phyloP scores from a whole-genome alignment of 768 basidiomycete species.

The Pulveroboletus sp. region DNA sequence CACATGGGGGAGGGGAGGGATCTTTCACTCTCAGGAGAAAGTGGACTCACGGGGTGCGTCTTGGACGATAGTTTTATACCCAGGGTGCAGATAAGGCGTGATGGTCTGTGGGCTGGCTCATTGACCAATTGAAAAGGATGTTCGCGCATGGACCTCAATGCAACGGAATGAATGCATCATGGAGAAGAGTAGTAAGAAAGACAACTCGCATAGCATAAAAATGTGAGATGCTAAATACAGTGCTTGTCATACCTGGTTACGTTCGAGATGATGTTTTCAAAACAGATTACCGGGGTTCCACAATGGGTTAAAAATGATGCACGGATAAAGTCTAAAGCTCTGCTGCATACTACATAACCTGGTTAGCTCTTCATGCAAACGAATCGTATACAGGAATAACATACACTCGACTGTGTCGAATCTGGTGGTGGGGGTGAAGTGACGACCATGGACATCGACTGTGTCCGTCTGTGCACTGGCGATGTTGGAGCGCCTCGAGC shows the following conservation, averaged over 20 bases:
- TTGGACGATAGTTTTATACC: too few species aligned
- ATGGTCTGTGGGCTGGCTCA: too few species aligned
- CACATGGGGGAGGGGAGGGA: too few species aligned
- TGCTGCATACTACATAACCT: conserved; percentile 18
- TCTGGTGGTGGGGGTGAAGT: conserved; percentile 13
- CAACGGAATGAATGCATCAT: too few species aligned
- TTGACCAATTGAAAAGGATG: too few species aligned
- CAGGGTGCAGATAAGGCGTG: too few species aligned
- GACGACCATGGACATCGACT: conserved; percentile 24
- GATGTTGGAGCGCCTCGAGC: conserved; percentile 4
- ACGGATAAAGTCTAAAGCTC: conserved; percentile 15
- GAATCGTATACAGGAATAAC: background rate
- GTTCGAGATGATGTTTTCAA: background rate
- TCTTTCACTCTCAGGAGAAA: too few species aligned
- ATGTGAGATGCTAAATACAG: conserved; percentile 12
- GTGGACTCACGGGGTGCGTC: too few species aligned
- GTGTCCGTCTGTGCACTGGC: conserved; percentile 23
- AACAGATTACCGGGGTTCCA: conserved; percentile 2
- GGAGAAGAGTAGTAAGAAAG: background rate
- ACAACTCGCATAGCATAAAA: conserved; percentile 5
- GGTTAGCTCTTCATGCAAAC: background rate
- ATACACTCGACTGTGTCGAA: conserved; percentile 11
- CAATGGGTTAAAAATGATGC: background rate
- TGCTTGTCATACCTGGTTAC: background rate
- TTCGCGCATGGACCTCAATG: too few species aligned